Conservation (phyloP, 1,284 basidiomycete genomes). For the Phellopilus nigrolimitatus region DNA sequence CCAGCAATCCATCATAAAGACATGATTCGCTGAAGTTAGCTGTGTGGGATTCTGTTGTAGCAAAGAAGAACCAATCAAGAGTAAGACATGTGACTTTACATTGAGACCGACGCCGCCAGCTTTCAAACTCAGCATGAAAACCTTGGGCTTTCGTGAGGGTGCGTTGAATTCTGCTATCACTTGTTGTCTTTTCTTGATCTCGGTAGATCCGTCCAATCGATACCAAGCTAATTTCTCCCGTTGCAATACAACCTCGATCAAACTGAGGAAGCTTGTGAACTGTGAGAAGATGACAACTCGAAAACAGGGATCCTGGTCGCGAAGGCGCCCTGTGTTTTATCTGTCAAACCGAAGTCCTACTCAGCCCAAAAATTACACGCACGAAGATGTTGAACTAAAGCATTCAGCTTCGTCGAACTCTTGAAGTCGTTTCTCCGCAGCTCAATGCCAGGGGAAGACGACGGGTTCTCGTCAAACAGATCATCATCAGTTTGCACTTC, state of each 20-base stretch:
- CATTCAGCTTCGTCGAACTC: slow-evolving; percentile 84
- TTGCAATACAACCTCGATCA: slow-evolving; percentile 75
- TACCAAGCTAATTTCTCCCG: slow-evolving; percentile 72
- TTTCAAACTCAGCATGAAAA: slow-evolving; percentile 87
- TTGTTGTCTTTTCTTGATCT: slow-evolving; percentile 75
- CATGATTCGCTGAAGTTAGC: slow-evolving; percentile 75
- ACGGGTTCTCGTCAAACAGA: slow-evolving; percentile 34
- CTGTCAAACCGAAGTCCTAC: background rate
- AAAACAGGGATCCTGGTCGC: slow-evolving; percentile 71
- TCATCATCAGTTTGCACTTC: slow-evolving; percentile 25
- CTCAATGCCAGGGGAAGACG: slow-evolving; percentile 42
- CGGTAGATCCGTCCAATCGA: slow-evolving; percentile 94
- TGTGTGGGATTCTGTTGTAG: slow-evolving; percentile 29
- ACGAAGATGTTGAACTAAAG: slow-evolving; percentile 67
- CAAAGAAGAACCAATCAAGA: background rate
- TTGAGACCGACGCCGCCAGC: slow-evolving; percentile 94
- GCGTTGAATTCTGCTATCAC: slow-evolving; percentile 75
- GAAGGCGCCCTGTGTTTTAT: slow-evolving; percentile 47
- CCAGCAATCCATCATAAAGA: slow-evolving; percentile 97
- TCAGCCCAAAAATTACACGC: slow-evolving; percentile 21
- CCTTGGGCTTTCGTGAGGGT: slow-evolving; percentile 61
- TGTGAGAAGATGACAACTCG: slow-evolving; percentile 89
- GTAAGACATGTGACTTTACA: slow-evolving; percentile 37
- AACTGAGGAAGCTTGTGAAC: slow-evolving; percentile 76
- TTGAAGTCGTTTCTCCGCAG: slow-evolving; percentile 80